Conservation (phyloP, 2,329 filamentous ascomycete genomes). For the Fusarium albosuccineum region DNA sequence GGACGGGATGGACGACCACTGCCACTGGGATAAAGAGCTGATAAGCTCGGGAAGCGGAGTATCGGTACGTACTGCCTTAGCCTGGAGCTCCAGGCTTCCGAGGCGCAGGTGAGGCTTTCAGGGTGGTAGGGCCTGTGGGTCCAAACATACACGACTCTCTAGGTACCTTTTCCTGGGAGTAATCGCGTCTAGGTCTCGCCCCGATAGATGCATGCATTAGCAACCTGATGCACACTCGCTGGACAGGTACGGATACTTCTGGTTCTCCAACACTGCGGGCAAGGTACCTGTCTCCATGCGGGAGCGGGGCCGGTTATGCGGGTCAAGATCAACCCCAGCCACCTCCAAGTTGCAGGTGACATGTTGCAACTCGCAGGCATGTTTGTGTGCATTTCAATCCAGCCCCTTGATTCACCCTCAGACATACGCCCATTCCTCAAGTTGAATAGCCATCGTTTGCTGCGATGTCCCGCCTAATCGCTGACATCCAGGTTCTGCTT, state of each 20-base stretch:
- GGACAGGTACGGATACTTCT: background rate
- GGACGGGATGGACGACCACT: slow-evolving; percentile 13
- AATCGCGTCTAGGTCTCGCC: slow-evolving; percentile 2
- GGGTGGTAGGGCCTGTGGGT: slow-evolving; percentile 20
- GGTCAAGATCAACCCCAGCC: slow-evolving; percentile 22
- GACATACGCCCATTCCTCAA: slow-evolving; percentile 1
- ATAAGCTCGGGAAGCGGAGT: slow-evolving; percentile 35
- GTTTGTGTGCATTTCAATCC: background rate
- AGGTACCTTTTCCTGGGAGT: no score
- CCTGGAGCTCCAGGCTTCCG: slow-evolving; percentile 4
- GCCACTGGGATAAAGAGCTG: slow-evolving; percentile 35
- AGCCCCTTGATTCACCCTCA: background rate
- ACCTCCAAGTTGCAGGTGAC: slow-evolving; percentile 4
- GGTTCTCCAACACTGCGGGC: no score
- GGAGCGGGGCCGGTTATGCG: slow-evolving; percentile 3
- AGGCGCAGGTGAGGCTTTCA: background rate
- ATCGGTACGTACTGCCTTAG: slow-evolving; percentile 16
- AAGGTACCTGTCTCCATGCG: slow-evolving; percentile 14
- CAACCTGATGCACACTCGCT: slow-evolving; percentile 3
- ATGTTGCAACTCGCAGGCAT: slow-evolving; percentile 2
- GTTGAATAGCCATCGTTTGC: background rate
- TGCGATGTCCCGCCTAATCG: background rate
- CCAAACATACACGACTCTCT: no score
- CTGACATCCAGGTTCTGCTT: background rate
- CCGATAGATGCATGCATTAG: slow-evolving; percentile 22